phyloP scores from a whole-genome alignment of 2,329 filamentous ascomycete genomes.

The Penicillium sp. region DNA sequence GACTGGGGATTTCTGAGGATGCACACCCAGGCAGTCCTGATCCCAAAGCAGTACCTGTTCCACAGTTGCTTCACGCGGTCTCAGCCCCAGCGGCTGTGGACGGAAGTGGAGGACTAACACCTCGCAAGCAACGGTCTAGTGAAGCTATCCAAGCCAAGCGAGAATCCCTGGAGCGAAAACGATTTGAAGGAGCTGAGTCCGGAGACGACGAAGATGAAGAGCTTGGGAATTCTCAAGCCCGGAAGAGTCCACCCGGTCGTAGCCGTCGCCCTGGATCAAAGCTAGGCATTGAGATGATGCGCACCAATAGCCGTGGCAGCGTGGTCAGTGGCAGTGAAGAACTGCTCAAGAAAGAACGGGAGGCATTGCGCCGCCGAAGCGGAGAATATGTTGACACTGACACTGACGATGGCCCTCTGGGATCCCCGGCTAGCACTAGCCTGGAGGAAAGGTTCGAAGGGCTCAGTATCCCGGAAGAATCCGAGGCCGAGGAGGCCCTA shows the following conservation, averaged over 20 bases:
- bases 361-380: constrained; percentile 29
- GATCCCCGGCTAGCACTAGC: constrained; percentile 23
- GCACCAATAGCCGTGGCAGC: constrained; percentile 90
- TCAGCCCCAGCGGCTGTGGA: constrained; percentile 67
- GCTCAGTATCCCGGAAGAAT: constrained; percentile 37
- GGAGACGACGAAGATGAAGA: constrained; percentile 96
- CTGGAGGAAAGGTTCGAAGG: constrained; percentile 35
- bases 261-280: constrained; percentile 74
- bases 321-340: constrained; percentile 54
- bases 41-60: constrained; percentile 42
- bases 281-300: constrained; percentile 95
- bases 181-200: constrained; percentile 75
- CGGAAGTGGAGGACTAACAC: constrained; percentile 47
- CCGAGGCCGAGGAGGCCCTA: constrained; percentile 31
- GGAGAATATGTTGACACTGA: constrained; percentile 23
- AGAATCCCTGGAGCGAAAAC: constrained; percentile 71
- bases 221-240: constrained; percentile 60
- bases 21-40: constrained; percentile 22
- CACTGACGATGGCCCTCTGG: constrained; percentile 23
- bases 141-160: constrained; percentile 75
- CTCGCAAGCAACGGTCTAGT: constrained; percentile 65
- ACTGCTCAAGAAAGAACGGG: constrained; percentile 34
- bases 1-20: constrained; percentile 74
- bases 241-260: constrained; percentile 53
- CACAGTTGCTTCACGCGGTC: constrained; percentile 59